Evolutionary conservation across 1,139 yeast genomes (phyloP).

Genomic region (Candida mesenterica): DNA sequence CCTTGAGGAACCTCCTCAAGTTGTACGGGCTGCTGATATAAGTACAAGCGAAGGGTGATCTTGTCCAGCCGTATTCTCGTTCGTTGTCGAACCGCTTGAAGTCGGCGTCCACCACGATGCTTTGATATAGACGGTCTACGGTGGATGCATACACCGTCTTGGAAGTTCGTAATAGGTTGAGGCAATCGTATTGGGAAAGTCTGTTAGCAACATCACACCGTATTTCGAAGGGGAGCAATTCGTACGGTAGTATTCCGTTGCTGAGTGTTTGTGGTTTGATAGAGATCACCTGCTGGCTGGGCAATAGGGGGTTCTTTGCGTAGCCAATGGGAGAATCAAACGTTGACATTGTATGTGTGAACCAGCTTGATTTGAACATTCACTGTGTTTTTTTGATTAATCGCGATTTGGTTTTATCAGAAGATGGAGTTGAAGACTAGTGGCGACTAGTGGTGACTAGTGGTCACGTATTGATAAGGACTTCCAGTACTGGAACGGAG

Average conservation of each 20-base stretch:
- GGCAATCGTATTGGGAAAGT: conserved; percentile 43
- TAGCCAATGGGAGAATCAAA: conserved; percentile 28
- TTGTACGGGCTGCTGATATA: conserved; percentile 36
- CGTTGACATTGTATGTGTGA: conserved; percentile 3
- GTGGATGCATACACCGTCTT: conserved; percentile 29
- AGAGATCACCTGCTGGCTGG: neutral
- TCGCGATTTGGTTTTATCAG: too few relatives aligned
- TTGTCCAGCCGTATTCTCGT: conserved; percentile 16
- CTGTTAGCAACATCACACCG: conserved; percentile 28
- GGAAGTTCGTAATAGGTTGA: conserved; percentile 33
- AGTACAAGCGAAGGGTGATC: conserved; percentile 19
- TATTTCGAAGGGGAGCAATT: conserved; percentile 39
- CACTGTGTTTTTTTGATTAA: too few relatives aligned
- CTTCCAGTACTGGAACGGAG: too few relatives aligned
- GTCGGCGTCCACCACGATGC: conserved; percentile 38
- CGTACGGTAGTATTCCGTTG: conserved; percentile 13
- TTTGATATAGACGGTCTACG: conserved; percentile 34
- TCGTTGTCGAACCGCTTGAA: conserved; percentile 39
- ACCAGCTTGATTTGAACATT: too few relatives aligned
- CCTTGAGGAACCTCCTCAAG: conserved; percentile 29
- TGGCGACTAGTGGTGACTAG: too few relatives aligned
- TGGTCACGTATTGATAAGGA: too few relatives aligned
- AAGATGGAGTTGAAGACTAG: too few relatives aligned
- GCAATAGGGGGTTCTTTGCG: conserved; percentile 21
- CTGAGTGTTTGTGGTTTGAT: neutral